Conservation (phyloP, 116 monocot species). For the Zostera marina region DNA sequence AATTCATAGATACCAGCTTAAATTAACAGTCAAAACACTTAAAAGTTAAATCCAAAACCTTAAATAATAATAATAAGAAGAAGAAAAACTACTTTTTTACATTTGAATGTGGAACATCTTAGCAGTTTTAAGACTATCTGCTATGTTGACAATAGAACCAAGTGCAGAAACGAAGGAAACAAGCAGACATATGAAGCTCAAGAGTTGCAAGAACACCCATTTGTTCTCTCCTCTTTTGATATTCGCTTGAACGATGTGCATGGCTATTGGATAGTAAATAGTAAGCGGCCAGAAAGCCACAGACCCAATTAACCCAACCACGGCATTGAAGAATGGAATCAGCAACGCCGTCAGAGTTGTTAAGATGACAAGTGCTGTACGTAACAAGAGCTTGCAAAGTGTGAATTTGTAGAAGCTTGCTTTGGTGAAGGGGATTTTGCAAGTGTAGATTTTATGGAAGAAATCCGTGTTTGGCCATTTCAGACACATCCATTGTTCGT, state of each 20-base stretch:
- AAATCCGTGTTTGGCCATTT: conserved; percentile 38
- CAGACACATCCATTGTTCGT: conserved; percentile 25
- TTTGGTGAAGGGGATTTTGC: conserved; percentile 17
- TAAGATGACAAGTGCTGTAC: conserved; percentile 27
- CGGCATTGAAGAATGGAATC: conserved; percentile 59
- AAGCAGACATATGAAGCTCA: conserved; percentile 23
- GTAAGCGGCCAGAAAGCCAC: conserved; percentile 51
- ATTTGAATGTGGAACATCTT: conserved; percentile 1
- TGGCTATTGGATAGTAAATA: conserved; percentile 37
- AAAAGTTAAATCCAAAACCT: neutral
- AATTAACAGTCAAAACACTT: too few species aligned
- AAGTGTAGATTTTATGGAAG: conserved; percentile 25
- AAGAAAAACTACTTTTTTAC: neutral
- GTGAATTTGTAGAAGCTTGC: conserved; percentile 21
- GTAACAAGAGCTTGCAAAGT: conserved; percentile 29
- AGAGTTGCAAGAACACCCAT: conserved; percentile 29
- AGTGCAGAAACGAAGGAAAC: conserved; percentile 25
- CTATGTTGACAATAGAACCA: conserved; percentile 45
- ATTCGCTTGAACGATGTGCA: conserved; percentile 35
- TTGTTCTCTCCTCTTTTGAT: conserved; percentile 17
- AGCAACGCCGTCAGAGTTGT: conserved; percentile 33
- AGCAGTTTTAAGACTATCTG: conserved; percentile 11
- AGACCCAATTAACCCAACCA: conserved; percentile 41
- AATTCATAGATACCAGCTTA: too few species aligned
- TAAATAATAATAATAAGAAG: neutral